Evolutionary conservation across 768 basidiomycete genomes (phyloP).

Genomic region (Lentinula aciculospora): DNA sequence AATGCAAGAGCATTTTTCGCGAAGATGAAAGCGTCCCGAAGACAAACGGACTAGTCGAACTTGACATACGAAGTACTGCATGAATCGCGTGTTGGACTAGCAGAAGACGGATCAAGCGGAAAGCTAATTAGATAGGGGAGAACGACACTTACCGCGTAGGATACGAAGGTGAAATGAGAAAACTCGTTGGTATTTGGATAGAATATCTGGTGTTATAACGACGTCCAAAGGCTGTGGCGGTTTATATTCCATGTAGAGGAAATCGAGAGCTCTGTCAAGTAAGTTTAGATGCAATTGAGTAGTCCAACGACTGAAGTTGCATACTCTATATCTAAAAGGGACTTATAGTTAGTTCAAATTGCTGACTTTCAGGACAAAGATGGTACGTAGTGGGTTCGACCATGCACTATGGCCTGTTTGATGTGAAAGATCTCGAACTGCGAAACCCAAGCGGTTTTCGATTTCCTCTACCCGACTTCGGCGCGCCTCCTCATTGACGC

Average conservation of each 20-base stretch:
- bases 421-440: slow-evolving; percentile 70
- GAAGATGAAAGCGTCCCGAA: slow-evolving; percentile 55
- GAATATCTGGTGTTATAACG: slow-evolving; percentile 61
- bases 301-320: not conserved
- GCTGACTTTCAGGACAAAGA: too few relatives aligned
- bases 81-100: slow-evolving; percentile 65
- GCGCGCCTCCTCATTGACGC: slow-evolving; percentile 25
- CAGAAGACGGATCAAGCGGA: not conserved
- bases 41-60: slow-evolving; percentile 32
- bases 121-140: not conserved
- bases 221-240: slow-evolving; percentile 75
- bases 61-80: slow-evolving; percentile 61
- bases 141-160: slow-evolving; percentile 56
- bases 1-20: slow-evolving; percentile 52
- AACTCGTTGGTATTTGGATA: slow-evolving; percentile 84
- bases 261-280: slow-evolving; percentile 69
- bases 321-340: slow-evolving; percentile 26
- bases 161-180: slow-evolving; percentile 78
- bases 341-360: too few relatives aligned
- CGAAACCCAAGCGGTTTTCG: slow-evolving; percentile 77
- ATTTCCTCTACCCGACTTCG: slow-evolving; percentile 49
- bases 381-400: slow-evolving; percentile 76
- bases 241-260: slow-evolving; percentile 86
- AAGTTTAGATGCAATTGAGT: not conserved
- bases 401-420: slow-evolving; percentile 68